Evolutionary conservation across 139 green algal species (phyloP).

Genomic region (Deuterostichococcus epilithicus): DNA sequence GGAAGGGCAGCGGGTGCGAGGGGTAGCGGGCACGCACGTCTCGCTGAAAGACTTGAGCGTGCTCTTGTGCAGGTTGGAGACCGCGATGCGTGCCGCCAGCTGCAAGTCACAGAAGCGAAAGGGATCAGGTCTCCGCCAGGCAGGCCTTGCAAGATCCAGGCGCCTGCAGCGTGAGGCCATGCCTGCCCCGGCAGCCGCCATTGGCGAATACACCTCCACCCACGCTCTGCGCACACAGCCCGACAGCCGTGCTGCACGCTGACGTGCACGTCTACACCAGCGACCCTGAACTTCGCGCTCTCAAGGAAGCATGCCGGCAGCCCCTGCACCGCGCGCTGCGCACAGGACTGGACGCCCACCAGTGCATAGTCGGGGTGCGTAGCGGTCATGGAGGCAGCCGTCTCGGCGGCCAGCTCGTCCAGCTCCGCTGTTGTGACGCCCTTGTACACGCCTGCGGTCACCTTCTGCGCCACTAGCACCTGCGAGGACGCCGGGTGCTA

Average conservation of each 20-base stretch:
- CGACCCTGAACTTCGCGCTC: no score
- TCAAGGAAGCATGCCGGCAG: no score
- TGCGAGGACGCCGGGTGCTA: slow-evolving; percentile 46
- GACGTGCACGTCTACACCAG: no score
- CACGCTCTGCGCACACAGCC: no score
- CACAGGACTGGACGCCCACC: no score
- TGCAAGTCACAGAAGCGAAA: slow-evolving; percentile 44
- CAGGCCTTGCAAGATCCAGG: no score
- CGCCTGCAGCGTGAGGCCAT: no score
- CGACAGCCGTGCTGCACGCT: no score
- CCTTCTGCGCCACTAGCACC: slow-evolving; percentile 96
- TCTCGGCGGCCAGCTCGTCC: slow-evolving; percentile 97
- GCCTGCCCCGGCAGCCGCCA: no score
- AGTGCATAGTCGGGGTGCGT: slow-evolving; percentile 97
- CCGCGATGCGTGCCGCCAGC: slow-evolving; percentile 95
- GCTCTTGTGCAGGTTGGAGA: slow-evolving; percentile 99
- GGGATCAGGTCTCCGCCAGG: no score
- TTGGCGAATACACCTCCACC: no score
- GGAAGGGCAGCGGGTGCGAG: background rate
- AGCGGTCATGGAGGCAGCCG: slow-evolving; percentile 94
- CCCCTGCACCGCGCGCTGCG: no score
- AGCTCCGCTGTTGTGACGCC: slow-evolving; percentile 96
- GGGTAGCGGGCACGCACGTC: slow-evolving; percentile 60
- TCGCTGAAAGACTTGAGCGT: slow-evolving; percentile 96
- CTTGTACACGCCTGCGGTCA: slow-evolving; percentile 91